These are phyloP conservation scores for Cicer judaicum DNA, from an alignment of 306 rosid genomes.

Conservation along the genomic window DNA sequence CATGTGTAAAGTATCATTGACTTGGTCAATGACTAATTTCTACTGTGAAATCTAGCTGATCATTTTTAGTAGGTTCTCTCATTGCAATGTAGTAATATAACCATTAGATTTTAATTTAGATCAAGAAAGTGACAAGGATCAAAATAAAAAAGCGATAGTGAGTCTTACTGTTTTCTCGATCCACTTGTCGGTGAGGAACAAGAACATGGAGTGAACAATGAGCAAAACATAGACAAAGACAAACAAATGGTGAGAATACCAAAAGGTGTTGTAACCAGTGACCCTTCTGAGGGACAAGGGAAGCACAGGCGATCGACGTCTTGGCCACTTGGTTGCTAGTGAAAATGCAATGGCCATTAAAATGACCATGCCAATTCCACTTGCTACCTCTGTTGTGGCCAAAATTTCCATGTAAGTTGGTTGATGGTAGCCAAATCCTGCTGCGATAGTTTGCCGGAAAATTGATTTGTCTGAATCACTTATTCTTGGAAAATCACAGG, in stretches of 20 bases:
- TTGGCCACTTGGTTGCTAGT: constrained; percentile 86
- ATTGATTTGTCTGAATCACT: constrained; percentile 58
- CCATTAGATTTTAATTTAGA: not conserved
- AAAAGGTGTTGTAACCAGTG: constrained; percentile 85
- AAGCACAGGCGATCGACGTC: constrained; percentile 62
- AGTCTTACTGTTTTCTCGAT: constrained; percentile 73
- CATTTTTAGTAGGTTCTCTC: no score
- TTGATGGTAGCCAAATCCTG: constrained; percentile 67
- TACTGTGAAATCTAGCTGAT: no score
- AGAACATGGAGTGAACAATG: constrained; percentile 80
- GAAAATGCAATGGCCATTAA: constrained; percentile 78
- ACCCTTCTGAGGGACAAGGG: constrained; percentile 66
- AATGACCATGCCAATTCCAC: constrained; percentile 72
- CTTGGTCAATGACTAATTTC: no score
- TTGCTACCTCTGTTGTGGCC: constrained; percentile 68
- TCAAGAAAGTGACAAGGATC: constrained; percentile 3
- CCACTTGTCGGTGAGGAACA: constrained; percentile 72
- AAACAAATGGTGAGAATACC: constrained; percentile 96
- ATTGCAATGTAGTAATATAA: no score
- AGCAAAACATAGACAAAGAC: constrained; percentile 81
- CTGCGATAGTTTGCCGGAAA: constrained; percentile 68
- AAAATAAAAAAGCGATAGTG: not conserved
- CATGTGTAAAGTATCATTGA: no score
- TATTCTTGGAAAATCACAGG: constrained; percentile 93
- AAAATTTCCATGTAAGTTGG: constrained; percentile 74